Evolutionary conservation across 495 filamentous ascomycete species (phyloP), one percentile per base, ranked within the genome.

Genomic region (Aspergillus leporis): DNA sequence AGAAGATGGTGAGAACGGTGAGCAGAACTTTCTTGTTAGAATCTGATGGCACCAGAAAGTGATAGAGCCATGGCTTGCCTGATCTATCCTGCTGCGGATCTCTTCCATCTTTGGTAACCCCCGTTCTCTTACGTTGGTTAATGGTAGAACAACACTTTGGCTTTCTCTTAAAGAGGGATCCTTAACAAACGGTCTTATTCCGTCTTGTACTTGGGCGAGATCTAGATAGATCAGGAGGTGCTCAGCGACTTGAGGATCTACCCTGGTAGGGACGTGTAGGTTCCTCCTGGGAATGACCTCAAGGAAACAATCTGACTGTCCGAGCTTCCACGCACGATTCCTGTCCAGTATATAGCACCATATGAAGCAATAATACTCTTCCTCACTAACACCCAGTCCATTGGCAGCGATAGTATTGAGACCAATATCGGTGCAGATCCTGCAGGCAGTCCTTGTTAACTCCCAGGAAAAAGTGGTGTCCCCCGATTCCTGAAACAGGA

Each of bases 261-360:
- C 3, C 0, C 45, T 14, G 25, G 30, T 9, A 16, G 46, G 22
- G 12, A 38, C 18, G 8, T 47, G 34, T 13, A 54, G 34, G 23
- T 54, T 51, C 23, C 30, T 1, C 0, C 47, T 53, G 5, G 53
- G 18, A 10, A 51, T 38, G 7, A 34, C 25, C 1, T 65, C 54
- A 19, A 68, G 53, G 16, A 47, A 55, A 14, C 46, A 52, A 28
- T 56, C 41, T 16, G 55, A 43, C 13, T 31, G 46, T 25, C 54
- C 61, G n/a, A 62, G 48, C 38, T 66, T 69, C 41, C 56, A 64
- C 1, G 63, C 63, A 23, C 66, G 58, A 40, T 66, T 69, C 25
- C 59, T 51, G 40, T 69, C 66, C 38, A 69, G 32, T 34, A 55
- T 64, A 34, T 69, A 69, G 51, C 66, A 69, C 63, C 66, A 66